Percentiles rank a stretch among this genome's conserved stretches.
Evolutionary conservation across 805 yeast genomes (phyloP).

Genomic region (Teunomyces aglyptinius): DNA sequence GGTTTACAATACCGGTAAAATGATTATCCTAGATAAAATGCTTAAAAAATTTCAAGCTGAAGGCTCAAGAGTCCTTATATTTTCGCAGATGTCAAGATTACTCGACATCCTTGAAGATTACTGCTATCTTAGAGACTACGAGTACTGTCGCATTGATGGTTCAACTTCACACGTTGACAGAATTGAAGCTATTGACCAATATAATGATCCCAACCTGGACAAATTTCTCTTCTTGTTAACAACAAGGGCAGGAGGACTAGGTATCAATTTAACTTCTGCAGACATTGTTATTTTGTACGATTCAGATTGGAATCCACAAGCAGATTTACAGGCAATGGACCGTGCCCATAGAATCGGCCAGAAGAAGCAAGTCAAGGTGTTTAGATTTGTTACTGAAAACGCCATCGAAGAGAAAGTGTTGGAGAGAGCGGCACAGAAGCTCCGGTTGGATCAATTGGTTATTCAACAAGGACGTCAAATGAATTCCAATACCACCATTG

Average conservation of each 20-base stretch:
- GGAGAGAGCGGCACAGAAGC: slow-evolving; percentile 93
- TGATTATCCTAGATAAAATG: slow-evolving; percentile 83
- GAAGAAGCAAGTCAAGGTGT: slow-evolving; percentile 91
- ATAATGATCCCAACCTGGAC: slow-evolving; percentile 74
- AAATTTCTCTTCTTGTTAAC: slow-evolving; percentile 85
- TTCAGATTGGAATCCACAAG: slow-evolving; percentile 98
- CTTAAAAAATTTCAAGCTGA: slow-evolving; percentile 65
- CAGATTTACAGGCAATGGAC: slow-evolving; percentile 97
- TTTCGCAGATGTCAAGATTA: slow-evolving; percentile 90
- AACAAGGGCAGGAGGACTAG: slow-evolving; percentile 96
- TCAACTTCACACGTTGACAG: slow-evolving; percentile 91
- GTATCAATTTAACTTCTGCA: slow-evolving; percentile 89
- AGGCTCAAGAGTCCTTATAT: slow-evolving; percentile 88
- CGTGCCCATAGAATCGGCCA: slow-evolving; percentile 98
- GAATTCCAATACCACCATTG: slow-evolving; percentile 45
- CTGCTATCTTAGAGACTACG: slow-evolving; percentile 77
- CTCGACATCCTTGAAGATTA: slow-evolving; percentile 91
- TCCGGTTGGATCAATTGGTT: slow-evolving; percentile 89
- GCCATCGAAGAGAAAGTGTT: slow-evolving; percentile 96
- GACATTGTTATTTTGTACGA: slow-evolving; percentile 87
- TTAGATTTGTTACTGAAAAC: slow-evolving; percentile 88
- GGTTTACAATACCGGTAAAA: slow-evolving; percentile 85
- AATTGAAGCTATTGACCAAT: slow-evolving; percentile 88
- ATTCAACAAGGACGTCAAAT: slow-evolving; percentile 83
- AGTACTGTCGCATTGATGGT: slow-evolving; percentile 92